phyloP scores from a whole-genome alignment of 2,329 filamentous ascomycete species.

The Xylaria sp. region DNA sequence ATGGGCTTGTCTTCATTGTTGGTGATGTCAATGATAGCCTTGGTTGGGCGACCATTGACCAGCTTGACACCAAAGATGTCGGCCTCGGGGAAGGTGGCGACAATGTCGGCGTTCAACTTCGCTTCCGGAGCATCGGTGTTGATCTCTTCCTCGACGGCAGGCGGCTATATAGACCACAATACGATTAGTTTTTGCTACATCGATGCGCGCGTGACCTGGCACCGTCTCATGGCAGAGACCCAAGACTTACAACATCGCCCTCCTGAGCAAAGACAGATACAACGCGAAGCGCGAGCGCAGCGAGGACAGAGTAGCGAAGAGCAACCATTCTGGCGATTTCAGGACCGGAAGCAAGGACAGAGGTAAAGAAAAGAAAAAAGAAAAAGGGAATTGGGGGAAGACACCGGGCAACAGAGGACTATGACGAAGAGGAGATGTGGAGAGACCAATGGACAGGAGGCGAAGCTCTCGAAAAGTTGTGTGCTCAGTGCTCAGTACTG shows the following conservation, averaged over 20 bases:
- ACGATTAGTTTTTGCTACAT: conserved; percentile 17
- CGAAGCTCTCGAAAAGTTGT: conserved; percentile 38
- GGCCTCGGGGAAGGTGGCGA: conserved; percentile 72
- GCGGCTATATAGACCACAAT: conserved; percentile 32
- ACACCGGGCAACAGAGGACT: conserved; percentile 16
- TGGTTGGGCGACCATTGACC: conserved; percentile 88
- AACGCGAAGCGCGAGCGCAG: conserved; percentile 49
- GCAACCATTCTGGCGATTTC: conserved; percentile 47
- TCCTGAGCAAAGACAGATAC: conserved; percentile 49
- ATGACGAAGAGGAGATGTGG: conserved; percentile 30
- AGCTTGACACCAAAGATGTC: conserved; percentile 96
- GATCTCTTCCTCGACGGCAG: conserved; percentile 43
- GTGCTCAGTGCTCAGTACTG: conserved; percentile 30
- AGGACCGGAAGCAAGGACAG: conserved; percentile 26
- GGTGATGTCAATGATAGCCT: conserved; percentile 81
- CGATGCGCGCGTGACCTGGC: conserved; percentile 11
- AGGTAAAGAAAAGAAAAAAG: conserved; percentile 21
- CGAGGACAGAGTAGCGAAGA: conserved; percentile 51
- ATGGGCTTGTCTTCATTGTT: conserved; percentile 86
- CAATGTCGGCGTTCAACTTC: conserved; percentile 72
- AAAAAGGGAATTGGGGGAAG: background rate
- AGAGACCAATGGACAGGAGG: conserved; percentile 25
- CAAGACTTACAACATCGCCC: conserved; percentile 46
- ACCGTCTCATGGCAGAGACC: background rate
- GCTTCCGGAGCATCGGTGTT: conserved; percentile 46